Base-by-base conservation (phyloP, 1,284 basidiomycete species). In the Vanrija pseudolonga region DNA sequence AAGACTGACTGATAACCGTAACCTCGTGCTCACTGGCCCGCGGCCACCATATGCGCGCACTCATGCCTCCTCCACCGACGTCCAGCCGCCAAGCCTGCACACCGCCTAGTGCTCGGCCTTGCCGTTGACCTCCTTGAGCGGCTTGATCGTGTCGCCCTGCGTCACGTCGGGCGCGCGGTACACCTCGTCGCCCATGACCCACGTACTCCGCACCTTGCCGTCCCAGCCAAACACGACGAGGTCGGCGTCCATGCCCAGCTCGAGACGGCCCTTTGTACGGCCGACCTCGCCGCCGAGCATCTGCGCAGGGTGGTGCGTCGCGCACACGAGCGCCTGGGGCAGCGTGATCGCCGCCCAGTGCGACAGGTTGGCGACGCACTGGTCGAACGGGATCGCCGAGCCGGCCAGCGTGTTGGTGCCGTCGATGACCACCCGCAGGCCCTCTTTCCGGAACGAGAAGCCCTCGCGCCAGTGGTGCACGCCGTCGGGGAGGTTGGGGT, bases 371-470 rank as follows among this genome's bases (percentile, higher is more conserved):
- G 85, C 83, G 36, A 94, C 84, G 67, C 88, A 93, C 67, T 85
- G 86, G 73, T 89, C 86, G 57, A 92, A 74, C 2, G 88, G 87
- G 41, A 92, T 83, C 39, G 89, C 87, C 44, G 55, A 60, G 36
- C 91, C 91, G 3, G 91, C 91, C 46, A 95, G 83, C 0, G 90
- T 94, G 56, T 85, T 81, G 0, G 90, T 92, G 38, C 88, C 88
- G 69, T 90, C 87, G 18, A 95, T 79, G 67, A 86, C 89, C 39
- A 95, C 83, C 65, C 82, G 85, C 61, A 86, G 82, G 12, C 91
- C 90, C 56, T 86, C 82, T 70, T 94, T 93, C 52, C 86, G 80
- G 67, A 93, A 85, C 62, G 85, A 83, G 63, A 89, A 86, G 6
- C 65, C 67, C 2, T 56, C 53, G 36, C 90, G 84, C 90, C 92